Conservation (phyloP, 495 filamentous ascomycete genomes). For the Oidiodendron maius region DNA sequence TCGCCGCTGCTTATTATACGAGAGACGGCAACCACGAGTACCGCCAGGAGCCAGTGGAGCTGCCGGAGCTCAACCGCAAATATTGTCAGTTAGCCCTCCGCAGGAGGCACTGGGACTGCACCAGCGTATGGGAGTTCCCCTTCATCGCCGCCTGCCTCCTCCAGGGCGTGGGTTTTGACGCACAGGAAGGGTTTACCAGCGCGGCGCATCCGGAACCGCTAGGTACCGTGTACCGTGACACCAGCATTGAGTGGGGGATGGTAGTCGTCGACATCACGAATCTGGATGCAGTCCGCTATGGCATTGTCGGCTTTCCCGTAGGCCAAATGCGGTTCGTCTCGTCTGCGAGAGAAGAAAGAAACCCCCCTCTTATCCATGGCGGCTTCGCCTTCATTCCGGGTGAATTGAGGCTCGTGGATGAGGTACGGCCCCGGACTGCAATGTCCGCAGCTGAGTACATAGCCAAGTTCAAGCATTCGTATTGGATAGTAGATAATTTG, state of each 20-base stretch:
- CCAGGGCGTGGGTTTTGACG: conserved; percentile 12
- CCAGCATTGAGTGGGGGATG: conserved; percentile 13
- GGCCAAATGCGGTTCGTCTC: background rate
- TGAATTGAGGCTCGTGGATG: too few relatives aligned
- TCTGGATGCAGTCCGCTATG: conserved; percentile 12
- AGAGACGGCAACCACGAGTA: conserved; percentile 3
- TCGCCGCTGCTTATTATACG: conserved; percentile 11
- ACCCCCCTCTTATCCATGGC: background rate
- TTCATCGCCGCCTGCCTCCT: conserved; percentile 14
- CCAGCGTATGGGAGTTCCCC: conserved; percentile 11
- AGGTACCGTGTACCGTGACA: conserved; percentile 15
- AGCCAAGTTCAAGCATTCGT: too few relatives aligned
- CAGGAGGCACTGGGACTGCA: conserved; percentile 5
- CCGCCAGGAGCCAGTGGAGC: conserved; percentile 7
- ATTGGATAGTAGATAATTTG: too few relatives aligned
- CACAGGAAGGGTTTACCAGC: background rate
- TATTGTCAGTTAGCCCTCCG: background rate
- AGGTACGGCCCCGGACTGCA: too few relatives aligned
- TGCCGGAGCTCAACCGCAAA: conserved; percentile 11
- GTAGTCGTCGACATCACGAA: conserved; percentile 17
- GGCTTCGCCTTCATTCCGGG: too few relatives aligned
- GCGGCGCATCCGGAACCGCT: conserved; percentile 11
- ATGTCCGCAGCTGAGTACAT: too few relatives aligned
- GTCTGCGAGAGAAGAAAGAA: background rate
- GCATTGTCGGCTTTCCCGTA: conserved; percentile 15